Percentiles rank a stretch among this genome's conserved stretches.
Conservation (phyloP, 768 basidiomycete genomes). For the Calocybe indica region DNA sequence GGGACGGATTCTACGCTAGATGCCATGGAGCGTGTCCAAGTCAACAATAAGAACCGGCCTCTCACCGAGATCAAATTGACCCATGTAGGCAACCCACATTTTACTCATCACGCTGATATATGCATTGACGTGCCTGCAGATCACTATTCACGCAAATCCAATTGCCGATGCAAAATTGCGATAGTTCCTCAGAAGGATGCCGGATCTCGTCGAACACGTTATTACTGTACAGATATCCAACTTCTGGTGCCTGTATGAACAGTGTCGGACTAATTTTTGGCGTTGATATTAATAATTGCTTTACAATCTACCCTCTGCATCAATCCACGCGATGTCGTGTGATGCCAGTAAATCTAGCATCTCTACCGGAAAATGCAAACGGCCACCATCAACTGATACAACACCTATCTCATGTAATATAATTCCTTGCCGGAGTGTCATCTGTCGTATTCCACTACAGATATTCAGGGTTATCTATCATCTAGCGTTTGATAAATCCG, state of each 20-base stretch:
- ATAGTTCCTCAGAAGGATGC: conserved; percentile 20
- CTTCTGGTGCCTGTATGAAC: background rate
- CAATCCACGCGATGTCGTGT: no score
- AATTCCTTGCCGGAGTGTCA: no score
- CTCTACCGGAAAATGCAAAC: background rate
- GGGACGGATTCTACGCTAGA: conserved; percentile 93
- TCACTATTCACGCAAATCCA: conserved; percentile 92
- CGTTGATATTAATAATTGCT: no score
- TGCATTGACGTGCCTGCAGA: conserved; percentile 29
- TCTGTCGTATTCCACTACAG: no score
- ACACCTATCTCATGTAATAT: conserved; percentile 1
- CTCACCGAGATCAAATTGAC: conserved; percentile 78
- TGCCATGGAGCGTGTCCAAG: conserved; percentile 87
- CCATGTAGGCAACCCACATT: conserved; percentile 44
- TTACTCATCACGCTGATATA: conserved; percentile 3
- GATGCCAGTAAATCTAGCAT: background rate
- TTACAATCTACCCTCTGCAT: no score
- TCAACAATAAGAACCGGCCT: conserved; percentile 87
- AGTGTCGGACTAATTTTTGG: no score
- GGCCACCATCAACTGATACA: background rate
- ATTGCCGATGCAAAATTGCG: conserved; percentile 72
- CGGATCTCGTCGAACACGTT: background rate
- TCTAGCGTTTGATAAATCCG: conserved; percentile 72
- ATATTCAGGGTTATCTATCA: no score
- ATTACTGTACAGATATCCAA: background rate